These are phyloP conservation scores for Heterobasidion irregulare DNA, from an alignment of 1,284 basidiomycete genomes.

Conservation along the genomic window DNA sequence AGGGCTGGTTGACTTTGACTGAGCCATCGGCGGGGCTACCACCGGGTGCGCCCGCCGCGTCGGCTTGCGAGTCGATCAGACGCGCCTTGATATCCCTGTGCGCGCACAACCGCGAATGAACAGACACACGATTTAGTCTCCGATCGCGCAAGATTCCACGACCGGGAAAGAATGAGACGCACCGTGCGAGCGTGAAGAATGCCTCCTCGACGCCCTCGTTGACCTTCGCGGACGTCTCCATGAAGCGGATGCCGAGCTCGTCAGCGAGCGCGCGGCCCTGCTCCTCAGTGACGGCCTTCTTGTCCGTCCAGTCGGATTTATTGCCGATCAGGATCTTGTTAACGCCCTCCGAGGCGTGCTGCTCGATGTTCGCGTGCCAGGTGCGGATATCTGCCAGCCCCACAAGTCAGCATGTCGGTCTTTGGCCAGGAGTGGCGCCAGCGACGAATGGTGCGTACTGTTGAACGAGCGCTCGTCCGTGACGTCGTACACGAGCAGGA, in stretches of 20 bases:
- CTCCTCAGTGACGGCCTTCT: conserved; percentile 85
- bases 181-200: conserved; percentile 97
- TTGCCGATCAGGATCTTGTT: conserved; percentile 99
- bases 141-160: background rate
- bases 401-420: background rate
- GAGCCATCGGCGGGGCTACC: conserved; percentile 35
- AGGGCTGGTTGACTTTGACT: conserved; percentile 59
- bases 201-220: conserved; percentile 99
- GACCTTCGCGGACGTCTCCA: conserved; percentile 97
- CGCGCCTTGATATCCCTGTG: conserved; percentile 92
- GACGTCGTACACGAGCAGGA: conserved; percentile 96
- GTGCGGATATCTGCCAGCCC: conserved; percentile 82
- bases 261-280: conserved; percentile 78
- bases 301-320: conserved; percentile 99
- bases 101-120: background rate
- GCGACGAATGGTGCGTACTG: conserved; percentile 49
- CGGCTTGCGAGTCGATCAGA: conserved; percentile 90
- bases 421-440: no score
- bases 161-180: conserved; percentile 18
- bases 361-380: conserved; percentile 98
- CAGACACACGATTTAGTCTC: no score
- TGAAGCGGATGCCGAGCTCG: conserved; percentile 90
- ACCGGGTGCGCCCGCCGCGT: conserved; percentile 40
- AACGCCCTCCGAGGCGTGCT: conserved; percentile 97
- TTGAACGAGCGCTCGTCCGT: conserved; percentile 98